Base-by-base conservation (phyloP, 805 yeast species). In the Wickerhamomyces hampshirensis region DNA sequence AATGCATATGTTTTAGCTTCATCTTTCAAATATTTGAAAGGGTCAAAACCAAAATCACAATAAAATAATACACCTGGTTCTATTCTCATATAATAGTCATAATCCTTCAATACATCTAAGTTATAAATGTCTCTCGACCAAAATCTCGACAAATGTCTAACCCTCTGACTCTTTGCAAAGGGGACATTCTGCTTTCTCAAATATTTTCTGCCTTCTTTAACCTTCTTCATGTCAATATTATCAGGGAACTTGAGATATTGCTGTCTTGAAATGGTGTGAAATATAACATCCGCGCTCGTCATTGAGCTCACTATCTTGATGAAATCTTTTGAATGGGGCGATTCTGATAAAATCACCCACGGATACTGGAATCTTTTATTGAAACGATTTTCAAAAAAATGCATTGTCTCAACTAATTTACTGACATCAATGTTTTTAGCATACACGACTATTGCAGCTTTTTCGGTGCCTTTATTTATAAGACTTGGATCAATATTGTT, bases 331-430 rank as follows among this genome's bases (percentile, higher is more conserved):
- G 69, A 56, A 51, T 81, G 84, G 4, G 69, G 72, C 34, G 62
- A 66, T 51, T 85, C 87, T 51, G 83, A 81, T 33, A 85, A 56
- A 45, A 85, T 80, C 2, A 83, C 76, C 84, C 86, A 84, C 55
- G 84, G 91, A 51, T 84, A 83, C 47, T 75, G 68, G 51, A 58
- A 78, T 26, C 65, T 56, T 34, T 55, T 31, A 57, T 84, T 84
- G 65, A 82, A 84, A 21, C 89, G 60, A 47, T 72, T 79, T 50
- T 84, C 85, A 27, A 79, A 71, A 33, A 72, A 68, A 44, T 76
- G 69, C 36, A 84, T 70, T 4, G 91, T 71, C 31, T 69, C 69
- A 4, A 77, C 55, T 38, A 82, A 60, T 6, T 62, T 65, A 50
- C 63, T 69, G 5, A 83, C 58, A 34, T 84, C 93, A 4, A 59